Evolutionary conservation across 129 eudicot species (phyloP).

Genomic region (Dittrichia graveolens): DNA sequence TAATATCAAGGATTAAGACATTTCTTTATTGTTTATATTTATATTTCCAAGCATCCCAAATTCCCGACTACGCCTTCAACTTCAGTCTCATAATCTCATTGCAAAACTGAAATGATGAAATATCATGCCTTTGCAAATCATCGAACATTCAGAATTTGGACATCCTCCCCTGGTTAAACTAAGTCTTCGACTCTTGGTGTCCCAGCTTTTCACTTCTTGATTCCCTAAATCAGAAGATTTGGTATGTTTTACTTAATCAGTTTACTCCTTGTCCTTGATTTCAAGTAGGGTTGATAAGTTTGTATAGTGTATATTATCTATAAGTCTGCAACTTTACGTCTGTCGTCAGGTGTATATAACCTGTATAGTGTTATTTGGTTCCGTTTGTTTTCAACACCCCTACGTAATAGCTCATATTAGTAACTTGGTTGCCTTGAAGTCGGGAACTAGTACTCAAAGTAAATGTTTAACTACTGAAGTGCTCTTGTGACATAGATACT

Average conservation of each 20-base stretch:
- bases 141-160: too few species aligned
- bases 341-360: too few species aligned
- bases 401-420: too few species aligned
- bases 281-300: too few species aligned
- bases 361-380: too few species aligned
- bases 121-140: not conserved
- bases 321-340: too few species aligned
- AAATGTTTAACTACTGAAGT: not conserved
- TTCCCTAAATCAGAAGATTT: not conserved
- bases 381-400: too few species aligned
- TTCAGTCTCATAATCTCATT: not conserved
- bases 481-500: constrained; percentile 3
- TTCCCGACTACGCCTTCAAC: not conserved
- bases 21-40: not conserved
- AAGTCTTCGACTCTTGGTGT: not conserved
- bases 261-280: not conserved
- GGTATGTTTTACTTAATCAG: not conserved
- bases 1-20: not conserved
- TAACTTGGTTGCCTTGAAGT: too few species aligned
- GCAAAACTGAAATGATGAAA: too few species aligned
- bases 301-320: too few species aligned
- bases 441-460: not conserved
- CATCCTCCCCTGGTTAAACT: not conserved
- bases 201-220: not conserved
- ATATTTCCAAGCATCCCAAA: not conserved